Evolutionary conservation across 2,329 filamentous ascomycete species (phyloP).

Genomic region (Colletotrichum filicis): DNA sequence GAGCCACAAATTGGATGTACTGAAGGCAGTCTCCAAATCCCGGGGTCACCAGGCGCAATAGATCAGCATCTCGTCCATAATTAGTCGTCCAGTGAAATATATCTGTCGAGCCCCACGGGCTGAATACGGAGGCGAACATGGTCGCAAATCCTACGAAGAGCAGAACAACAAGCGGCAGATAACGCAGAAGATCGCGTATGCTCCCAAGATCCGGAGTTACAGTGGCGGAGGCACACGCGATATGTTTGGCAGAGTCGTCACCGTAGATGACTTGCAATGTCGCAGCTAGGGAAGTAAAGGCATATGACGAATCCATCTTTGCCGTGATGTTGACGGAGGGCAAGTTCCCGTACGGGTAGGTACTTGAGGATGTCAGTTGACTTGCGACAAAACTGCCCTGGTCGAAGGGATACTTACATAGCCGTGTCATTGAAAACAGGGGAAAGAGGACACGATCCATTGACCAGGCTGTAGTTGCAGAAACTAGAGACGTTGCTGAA

Average conservation of each 20-base stretch:
- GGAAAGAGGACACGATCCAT: slow-evolving; percentile 76
- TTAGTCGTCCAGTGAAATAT: slow-evolving; percentile 98
- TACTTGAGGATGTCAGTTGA: slow-evolving; percentile 8
- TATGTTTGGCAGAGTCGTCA: slow-evolving; percentile 67
- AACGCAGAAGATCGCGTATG: slow-evolving; percentile 76
- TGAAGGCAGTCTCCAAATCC: slow-evolving; percentile 97
- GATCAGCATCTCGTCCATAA: slow-evolving; percentile 92
- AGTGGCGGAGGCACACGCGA: slow-evolving; percentile 85
- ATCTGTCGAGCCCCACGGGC: slow-evolving; percentile 92
- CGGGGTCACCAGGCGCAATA: slow-evolving; percentile 91
- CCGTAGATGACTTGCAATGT: slow-evolving; percentile 82
- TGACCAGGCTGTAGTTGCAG: slow-evolving; percentile 70
- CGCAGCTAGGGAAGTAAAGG: slow-evolving; percentile 83
- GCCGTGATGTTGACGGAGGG: slow-evolving; percentile 80
- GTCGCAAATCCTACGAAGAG: slow-evolving; percentile 85
- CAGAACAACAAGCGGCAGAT: slow-evolving; percentile 82
- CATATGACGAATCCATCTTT: slow-evolving; percentile 83
- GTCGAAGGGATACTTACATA: slow-evolving; percentile 46
- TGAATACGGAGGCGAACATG: slow-evolving; percentile 84
- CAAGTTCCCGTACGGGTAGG: slow-evolving; percentile 54
- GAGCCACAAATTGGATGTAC: slow-evolving; percentile 91
- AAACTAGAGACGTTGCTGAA: slow-evolving; percentile 70
- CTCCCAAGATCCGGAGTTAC: slow-evolving; percentile 85
- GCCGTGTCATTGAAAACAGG: slow-evolving; percentile 71
- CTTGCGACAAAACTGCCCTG: not conserved